phyloP scores from a whole-genome alignment of 768 basidiomycete species.

The Lactarius sanguifluus region DNA sequence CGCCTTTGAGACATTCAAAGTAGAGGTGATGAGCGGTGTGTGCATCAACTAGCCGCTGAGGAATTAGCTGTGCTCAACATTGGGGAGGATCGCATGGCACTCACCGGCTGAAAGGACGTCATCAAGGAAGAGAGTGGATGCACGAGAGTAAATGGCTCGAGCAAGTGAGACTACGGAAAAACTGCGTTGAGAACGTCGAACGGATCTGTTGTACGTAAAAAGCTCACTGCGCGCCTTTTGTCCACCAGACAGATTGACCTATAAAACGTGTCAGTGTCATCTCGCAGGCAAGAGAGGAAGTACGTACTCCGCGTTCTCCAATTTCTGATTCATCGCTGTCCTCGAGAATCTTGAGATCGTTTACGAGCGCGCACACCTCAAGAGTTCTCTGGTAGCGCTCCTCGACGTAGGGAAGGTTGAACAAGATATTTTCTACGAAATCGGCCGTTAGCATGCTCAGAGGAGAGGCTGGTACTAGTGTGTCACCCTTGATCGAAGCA shows the following conservation, averaged over 20 bases:
- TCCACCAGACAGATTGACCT: slow-evolving; percentile 53
- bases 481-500: slow-evolving; percentile 58
- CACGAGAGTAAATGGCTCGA: slow-evolving; percentile 87
- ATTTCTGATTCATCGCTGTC: slow-evolving; percentile 89
- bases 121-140: slow-evolving; percentile 78
- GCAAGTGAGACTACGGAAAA: slow-evolving; percentile 59
- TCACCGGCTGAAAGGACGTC: slow-evolving; percentile 63
- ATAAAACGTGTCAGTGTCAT: not conserved
- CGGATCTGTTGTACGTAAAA: not conserved
- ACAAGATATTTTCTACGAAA: slow-evolving; percentile 65
- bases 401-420: slow-evolving; percentile 71
- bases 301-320: slow-evolving; percentile 73
- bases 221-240: slow-evolving; percentile 53
- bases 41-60: slow-evolving; percentile 61
- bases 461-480: not conserved
- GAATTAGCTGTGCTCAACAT: slow-evolving; percentile 1
- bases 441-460: slow-evolving; percentile 13
- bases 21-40: slow-evolving; percentile 84
- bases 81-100: slow-evolving; percentile 8
- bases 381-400: slow-evolving; percentile 76
- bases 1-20: slow-evolving; percentile 74
- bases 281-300: not conserved
- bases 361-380: slow-evolving; percentile 70
- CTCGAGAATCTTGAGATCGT: slow-evolving; percentile 78
- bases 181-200: slow-evolving; percentile 1